Evolutionary conservation across 2,329 filamentous ascomycete species (phyloP).

Genomic region (Phialophora verrucosa): DNA sequence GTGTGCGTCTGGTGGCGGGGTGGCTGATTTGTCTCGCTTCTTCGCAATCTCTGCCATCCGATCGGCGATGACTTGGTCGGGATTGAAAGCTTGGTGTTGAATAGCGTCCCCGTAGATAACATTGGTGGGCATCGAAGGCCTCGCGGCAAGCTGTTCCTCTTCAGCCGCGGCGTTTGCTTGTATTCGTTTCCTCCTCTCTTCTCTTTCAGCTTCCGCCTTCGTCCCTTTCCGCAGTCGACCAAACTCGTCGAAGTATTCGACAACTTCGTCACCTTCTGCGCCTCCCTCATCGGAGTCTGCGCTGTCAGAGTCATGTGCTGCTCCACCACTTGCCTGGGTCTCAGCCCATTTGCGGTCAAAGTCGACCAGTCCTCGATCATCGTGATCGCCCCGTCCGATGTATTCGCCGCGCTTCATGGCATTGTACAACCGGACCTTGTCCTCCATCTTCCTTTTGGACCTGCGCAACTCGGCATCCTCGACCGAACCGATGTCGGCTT

Average conservation of each 20-base stretch:
- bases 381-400: conserved; percentile 50
- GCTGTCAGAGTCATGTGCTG: conserved; percentile 42
- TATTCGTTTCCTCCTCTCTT: conserved; percentile 63
- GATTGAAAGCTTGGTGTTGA: conserved; percentile 81
- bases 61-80: conserved; percentile 66
- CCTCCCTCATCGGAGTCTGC: conserved; percentile 48
- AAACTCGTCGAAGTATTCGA: conserved; percentile 92
- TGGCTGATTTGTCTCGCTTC: conserved; percentile 77
- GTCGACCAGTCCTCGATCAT: conserved; percentile 71
- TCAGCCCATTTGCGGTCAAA: conserved; percentile 97
- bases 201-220: conserved; percentile 67
- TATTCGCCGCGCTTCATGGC: conserved; percentile 91
- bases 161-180: conserved; percentile 63
- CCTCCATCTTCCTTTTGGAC: conserved; percentile 81
- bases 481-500: conserved; percentile 63
- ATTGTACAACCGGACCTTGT: conserved; percentile 86
- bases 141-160: conserved; percentile 69
- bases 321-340: conserved; percentile 55
- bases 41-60: conserved; percentile 79
- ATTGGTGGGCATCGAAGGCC: conserved; percentile 64
- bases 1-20: conserved; percentile 79
- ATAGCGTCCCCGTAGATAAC: conserved; percentile 87
- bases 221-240: conserved; percentile 80
- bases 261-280: conserved; percentile 62
- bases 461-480: conserved; percentile 66